Evolutionary conservation across 75 land plant genomes (phyloP), one percentile per base, ranked within the genome.

Genomic region (Ceratopteris richardii): DNA sequence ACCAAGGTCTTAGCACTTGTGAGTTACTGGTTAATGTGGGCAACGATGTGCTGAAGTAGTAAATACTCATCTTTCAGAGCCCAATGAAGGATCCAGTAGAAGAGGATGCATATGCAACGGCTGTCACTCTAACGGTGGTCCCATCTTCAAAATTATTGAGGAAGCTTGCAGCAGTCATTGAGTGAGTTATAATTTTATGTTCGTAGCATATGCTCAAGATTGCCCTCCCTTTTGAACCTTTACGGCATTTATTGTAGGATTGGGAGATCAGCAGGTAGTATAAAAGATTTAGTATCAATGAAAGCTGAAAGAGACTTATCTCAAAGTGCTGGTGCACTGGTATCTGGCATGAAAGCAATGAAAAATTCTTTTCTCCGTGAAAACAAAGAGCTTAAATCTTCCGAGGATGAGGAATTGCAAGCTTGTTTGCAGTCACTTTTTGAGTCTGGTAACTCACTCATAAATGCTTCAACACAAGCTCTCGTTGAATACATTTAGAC

Each of bases 331-430:
- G 75, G 83, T 20, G 37, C 37, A 33, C 61, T 79, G 64, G 68
- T 72, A 23, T 64, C 75, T 5, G 76, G 84, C 57, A 71, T 87
- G 29, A 75, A 86, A 52, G 83, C 81, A 10, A 68, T 87, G 65
- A 84, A 78, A 63, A 75, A 82, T 24, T 33, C 84, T 37, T 73
- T 79, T 39, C 72, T 83, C 23, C 78, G 87, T 43, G 95, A 92
- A n/a, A 94, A 83, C 75, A 88, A 91, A 19, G 83, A 75, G 21
- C 26, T 68, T 58, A 74, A 77, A 19, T 54, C 57, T 43, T 54
- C 19, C 28, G 51, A 28, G 40, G 52, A 63, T 68, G 80, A 82
- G 31, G 73, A 60, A 60, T 47, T 80, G 39, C 58, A 78, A 25
- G 58, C 77, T 44, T 69, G 82, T 59, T 62, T 94, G 23, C 56